Evolutionary conservation across 2,329 filamentous ascomycete genomes (phyloP), one percentile per base, ranked within the genome.

Genomic region (Sarocladium brachiariae): DNA sequence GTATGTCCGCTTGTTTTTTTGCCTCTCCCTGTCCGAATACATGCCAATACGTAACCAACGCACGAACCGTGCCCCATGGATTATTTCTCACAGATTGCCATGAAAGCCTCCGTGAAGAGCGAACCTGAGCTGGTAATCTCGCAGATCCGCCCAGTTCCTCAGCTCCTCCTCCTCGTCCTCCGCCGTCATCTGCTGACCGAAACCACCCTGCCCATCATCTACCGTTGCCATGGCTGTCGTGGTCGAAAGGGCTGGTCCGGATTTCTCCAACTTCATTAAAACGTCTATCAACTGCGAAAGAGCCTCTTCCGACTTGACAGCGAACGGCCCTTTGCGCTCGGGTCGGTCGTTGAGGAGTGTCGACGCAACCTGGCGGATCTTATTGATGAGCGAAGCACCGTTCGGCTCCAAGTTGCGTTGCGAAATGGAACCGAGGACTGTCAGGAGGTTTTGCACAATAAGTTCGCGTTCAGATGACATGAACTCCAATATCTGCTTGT

Each of bases 391-490:
- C 0, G 77, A 78, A n/a, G 70, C 71, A 16, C 77, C 78, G 54
- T 81, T 81, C n/a, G 78, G 78, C 55, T 95, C 89, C 76, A 95
- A 86, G 65, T 90, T 90, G 53, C 88, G 81, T 71, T 92, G 87
- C 45, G 86, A 87, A 58, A 95, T 88, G 51, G 81, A 87, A 23
- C 80, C 79, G 4, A 95, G 71, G 2, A 95, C 83, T 2, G 81
- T 75, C 1, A 95, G 76, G 2, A 95, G 75, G 63, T 91, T 84
- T 57, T 87, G 83, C 10, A 95, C 83, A 27, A 95, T 89, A n/a
- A 81, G 75, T 59, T 91, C 87, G 3, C 88, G 80, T 70, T 95
- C 90, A 19, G 81, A 73, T 1, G 77, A 74, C 80, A 95, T 89
- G 61, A 80, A 75, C 3, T 76, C 73, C 50, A 83, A 76, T 19